These are phyloP conservation scores for Dianthus caryophyllus DNA, from an alignment of 148 eudicot species.

Conservation along the genomic window DNA sequence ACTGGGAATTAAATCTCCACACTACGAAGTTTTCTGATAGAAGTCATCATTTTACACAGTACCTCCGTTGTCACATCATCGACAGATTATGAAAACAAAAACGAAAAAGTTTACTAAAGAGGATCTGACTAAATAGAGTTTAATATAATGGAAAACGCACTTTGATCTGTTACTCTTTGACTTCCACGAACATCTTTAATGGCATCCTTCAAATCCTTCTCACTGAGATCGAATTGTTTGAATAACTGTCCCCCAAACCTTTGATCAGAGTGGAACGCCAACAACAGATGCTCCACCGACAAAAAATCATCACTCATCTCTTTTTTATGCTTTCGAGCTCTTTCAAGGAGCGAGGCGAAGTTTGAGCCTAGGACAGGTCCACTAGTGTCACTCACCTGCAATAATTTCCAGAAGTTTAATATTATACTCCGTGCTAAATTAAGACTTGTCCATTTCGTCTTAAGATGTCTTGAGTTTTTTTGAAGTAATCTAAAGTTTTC, in stretches of 20 bases:
- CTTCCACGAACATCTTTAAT: constrained; percentile 84
- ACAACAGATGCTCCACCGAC: constrained; percentile 87
- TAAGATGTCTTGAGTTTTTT: too few species aligned
- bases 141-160: constrained; percentile 31
- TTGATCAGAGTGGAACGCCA: constrained; percentile 70
- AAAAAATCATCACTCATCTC: constrained; percentile 91
- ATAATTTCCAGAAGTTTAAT: background rate
- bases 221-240: constrained; percentile 57
- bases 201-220: constrained; percentile 81
- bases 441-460: too few species aligned
- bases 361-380: constrained; percentile 68
- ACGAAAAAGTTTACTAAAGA: background rate
- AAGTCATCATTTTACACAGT: background rate
- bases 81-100: background rate
- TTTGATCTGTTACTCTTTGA: constrained; percentile 96
- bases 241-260: constrained; percentile 83
- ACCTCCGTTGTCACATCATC: background rate
- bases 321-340: constrained; percentile 73
- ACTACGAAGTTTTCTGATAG: background rate
- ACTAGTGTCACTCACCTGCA: constrained; percentile 89
- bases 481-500: too few species aligned
- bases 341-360: constrained; percentile 59
- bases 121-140: background rate
- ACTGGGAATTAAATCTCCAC: background rate
- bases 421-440: too few species aligned